Evolutionary conservation across 305 asterid genomes (phyloP).

Genomic region (Stenogyne calaminthoides): DNA sequence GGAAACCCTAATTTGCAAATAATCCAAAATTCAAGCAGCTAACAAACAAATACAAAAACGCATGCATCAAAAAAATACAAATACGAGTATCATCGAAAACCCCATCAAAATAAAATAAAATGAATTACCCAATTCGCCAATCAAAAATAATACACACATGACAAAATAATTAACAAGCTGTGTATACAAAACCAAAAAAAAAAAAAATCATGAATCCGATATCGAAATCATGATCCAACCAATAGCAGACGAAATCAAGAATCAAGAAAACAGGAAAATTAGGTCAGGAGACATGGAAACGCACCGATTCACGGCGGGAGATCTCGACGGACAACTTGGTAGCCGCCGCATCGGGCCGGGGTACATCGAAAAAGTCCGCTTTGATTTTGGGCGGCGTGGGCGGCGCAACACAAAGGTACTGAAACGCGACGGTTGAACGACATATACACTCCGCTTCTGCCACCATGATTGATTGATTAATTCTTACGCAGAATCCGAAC

Average conservation of each 20-base stretch:
- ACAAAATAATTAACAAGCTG: slow-evolving; percentile 17
- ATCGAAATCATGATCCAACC: neutral
- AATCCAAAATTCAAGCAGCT: slow-evolving; percentile 1
- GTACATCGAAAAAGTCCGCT: slow-evolving; percentile 34
- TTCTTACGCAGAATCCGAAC: neutral
- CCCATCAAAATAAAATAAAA: neutral
- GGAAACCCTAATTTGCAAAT: slow-evolving; percentile 23
- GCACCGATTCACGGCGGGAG: slow-evolving; percentile 55
- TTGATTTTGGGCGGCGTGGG: slow-evolving; percentile 29
- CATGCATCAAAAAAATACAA: neutral
- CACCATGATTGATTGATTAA: slow-evolving; percentile 39
- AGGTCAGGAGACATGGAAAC: slow-evolving; percentile 1
- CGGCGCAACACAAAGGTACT: slow-evolving; percentile 41
- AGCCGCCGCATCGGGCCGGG: slow-evolving; percentile 25
- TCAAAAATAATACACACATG: neutral
- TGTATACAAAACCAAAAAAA: neutral
- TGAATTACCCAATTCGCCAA: neutral
- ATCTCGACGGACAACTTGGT: slow-evolving; percentile 38
- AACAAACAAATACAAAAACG: neutral
- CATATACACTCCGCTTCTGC: slow-evolving; percentile 50
- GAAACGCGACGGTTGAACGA: slow-evolving; percentile 43
- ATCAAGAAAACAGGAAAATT: neutral
- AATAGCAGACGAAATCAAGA: slow-evolving; percentile 10
- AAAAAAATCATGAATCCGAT: slow-evolving; percentile 5
- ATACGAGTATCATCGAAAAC: neutral